Base-by-base conservation (phyloP, 169 alveolate genomes). In the Eimeria necatrix region DNA sequence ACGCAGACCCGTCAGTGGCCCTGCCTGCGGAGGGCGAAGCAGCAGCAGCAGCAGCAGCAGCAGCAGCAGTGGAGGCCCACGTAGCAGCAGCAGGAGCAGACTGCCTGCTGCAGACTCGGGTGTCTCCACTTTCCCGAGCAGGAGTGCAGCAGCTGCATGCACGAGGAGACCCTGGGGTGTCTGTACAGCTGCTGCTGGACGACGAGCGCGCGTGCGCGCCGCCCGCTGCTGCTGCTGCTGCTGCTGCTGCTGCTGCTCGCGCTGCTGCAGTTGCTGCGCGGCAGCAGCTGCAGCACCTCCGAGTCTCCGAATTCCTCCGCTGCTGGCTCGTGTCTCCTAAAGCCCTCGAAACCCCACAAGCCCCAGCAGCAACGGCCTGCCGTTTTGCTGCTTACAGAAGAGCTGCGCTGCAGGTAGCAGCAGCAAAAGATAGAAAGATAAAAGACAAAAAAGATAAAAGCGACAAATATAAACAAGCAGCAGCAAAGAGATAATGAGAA, bases 291-390 rank as follows among this genome's bases (percentile, higher is more conserved):
- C 87, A 52, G 41, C 86, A 70, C 24, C 85, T 88, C 8, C 83
- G 94, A 8, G 73, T 52, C 53, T 88, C 94, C n/a, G 94, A 88
- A 24, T 88, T 70, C 46, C n/a, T 88, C 56, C 24, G 94, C 3
- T 88, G 94, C 86, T 88, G 94, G 94, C 61, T 71, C 4, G 78
- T 20, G 46, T 71, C 83, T 16, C 93, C 80, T 3, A 71, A 71
- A 18, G 73, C n/a, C 24, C 52, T 20, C 9, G 7, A 59, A 51
- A 53, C 16, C 51, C 12, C n/a, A 4, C 49, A n/a, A 9, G 48
- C 52, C 6, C 49, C 26, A 5, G 70, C 48, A 26, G 74, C 61
- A 10, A 20, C 46, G 20, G 60, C 93, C 61, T 86, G 70, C 64
- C 80, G 46, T 5, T 59, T 26, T 71, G 93, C 59, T 52, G 93